Evolutionary conservation across 2,329 filamentous ascomycete species (phyloP), one percentile per base, ranked within the genome.

Genomic region (Aspergillus puulaauensis): DNA sequence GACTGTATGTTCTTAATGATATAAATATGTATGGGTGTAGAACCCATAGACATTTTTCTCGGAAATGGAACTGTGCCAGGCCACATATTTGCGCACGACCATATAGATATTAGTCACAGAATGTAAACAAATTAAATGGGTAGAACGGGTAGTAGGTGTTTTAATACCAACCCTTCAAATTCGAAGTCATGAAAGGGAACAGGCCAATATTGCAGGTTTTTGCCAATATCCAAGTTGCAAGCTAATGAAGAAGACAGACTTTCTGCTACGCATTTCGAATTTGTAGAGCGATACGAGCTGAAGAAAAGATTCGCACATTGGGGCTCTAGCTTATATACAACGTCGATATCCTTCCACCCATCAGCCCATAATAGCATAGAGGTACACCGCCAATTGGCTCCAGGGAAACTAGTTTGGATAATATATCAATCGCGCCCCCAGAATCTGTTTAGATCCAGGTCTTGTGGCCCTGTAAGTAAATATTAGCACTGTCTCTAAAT

Each of bases 381-480:
- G 71, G 66, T 72, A 71, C 70, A 74, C 67, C 68, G 64, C 65
- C 66, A 66, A 63, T 60, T 58, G 57, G 64, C 59, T 59, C 56
- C 59, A 54, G 60, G 54, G 49, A 57, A 58, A 41, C 62, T 60
- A 40, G 44, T 59, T 60, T 59, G 45, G 51, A 21, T 56, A 52
- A 57, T 47, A 49, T 19, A 40, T 39, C n/a, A 12, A 46, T 40
- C 7, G 9, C 35, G 23, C n/a, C 11, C 15, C 15, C 4, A 19
- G 27, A n/a, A 6, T 9, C 12, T 21, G 48, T 66, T 60, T 73
- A 75, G 65, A 74, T 83, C 82, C 83, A 86, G 59, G 85, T 87
- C 83, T 87, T 88, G 78, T 88, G 80, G 71, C 86, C 85, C 83
- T 79, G 49, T 70, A 15, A 48, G 9, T 52, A 49, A 52, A 31